Evolutionary conservation across 2,329 filamentous ascomycete species (phyloP).

Genomic region (Plenodomus biglobosus): DNA sequence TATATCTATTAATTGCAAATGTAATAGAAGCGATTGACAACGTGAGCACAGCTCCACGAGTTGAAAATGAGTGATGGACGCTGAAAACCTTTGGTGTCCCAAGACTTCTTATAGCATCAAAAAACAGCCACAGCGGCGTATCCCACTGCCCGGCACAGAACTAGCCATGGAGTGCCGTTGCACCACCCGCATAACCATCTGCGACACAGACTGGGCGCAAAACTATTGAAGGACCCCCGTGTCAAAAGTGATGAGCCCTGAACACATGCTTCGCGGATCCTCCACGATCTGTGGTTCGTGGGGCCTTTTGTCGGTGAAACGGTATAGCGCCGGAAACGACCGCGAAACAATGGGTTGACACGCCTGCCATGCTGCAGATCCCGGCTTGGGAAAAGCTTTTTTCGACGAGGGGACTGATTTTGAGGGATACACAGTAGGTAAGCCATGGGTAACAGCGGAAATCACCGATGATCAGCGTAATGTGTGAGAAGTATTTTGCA

Average conservation of each 20-base stretch:
- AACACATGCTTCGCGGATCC: not conserved
- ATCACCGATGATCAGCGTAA: too few species aligned
- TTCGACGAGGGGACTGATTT: not conserved
- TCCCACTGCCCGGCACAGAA: not conserved
- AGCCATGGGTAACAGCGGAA: too few species aligned
- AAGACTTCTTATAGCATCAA: not conserved
- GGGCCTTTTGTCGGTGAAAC: not conserved
- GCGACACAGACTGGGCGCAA: not conserved
- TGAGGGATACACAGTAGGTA: constrained; percentile 3
- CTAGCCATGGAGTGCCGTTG: not conserved
- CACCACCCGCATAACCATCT: not conserved
- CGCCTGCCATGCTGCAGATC: not conserved
- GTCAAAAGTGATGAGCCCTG: not conserved
- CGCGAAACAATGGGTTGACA: not conserved
- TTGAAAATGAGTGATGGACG: not conserved
- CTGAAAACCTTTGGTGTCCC: not conserved
- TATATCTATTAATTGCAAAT: too few species aligned
- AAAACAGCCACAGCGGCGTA: not conserved
- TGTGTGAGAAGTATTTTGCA: too few species aligned
- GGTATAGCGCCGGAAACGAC: not conserved
- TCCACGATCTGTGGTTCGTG: not conserved
- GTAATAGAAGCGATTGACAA: not conserved
- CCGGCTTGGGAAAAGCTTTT: not conserved
- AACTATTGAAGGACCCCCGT: not conserved
- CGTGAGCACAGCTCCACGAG: not conserved